Percentiles rank a stretch among this genome's conserved stretches.
Conservation (phyloP, 2,329 filamentous ascomycete genomes). For the Helminthosporium solani region DNA sequence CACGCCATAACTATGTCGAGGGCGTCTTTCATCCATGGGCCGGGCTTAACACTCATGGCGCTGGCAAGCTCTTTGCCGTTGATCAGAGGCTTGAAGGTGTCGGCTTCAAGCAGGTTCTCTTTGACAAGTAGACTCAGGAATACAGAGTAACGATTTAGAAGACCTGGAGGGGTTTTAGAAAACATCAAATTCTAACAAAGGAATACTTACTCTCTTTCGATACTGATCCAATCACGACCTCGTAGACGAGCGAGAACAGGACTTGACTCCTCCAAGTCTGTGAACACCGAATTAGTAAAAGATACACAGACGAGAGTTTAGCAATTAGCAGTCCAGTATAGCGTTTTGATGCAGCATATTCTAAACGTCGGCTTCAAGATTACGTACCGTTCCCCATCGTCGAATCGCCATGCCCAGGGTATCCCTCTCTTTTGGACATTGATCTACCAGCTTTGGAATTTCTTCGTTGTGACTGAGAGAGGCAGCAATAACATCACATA, state of each 20-base stretch:
- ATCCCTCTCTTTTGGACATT: conserved; percentile 57
- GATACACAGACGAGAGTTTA: background rate
- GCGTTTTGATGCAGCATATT: too few species aligned
- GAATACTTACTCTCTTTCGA: conserved; percentile 45
- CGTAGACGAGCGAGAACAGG: conserved; percentile 66
- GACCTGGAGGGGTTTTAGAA: conserved; percentile 38
- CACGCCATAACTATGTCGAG: conserved; percentile 80
- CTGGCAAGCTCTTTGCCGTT: conserved; percentile 74
- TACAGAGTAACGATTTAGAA: conserved; percentile 53
- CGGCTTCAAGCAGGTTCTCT: conserved; percentile 53
- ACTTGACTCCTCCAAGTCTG: conserved; percentile 70
- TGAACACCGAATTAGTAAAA: background rate
- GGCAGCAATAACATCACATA: conserved; percentile 66
- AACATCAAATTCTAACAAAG: too few species aligned
- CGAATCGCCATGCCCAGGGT: conserved; percentile 73
- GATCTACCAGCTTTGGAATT: conserved; percentile 63
- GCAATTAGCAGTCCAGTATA: too few species aligned
- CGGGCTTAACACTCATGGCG: conserved; percentile 66
- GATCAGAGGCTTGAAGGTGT: conserved; percentile 54
- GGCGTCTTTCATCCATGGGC: conserved; percentile 80
- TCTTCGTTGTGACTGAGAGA: conserved; percentile 62
- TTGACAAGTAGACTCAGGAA: conserved; percentile 56
- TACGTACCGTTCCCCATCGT: conserved; percentile 59
- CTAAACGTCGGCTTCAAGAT: too few species aligned
- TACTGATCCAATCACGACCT: conserved; percentile 51